Evolutionary conservation across 1,284 basidiomycete species (phyloP), one percentile per base, ranked within the genome.

Genomic region (Mycena sp.): DNA sequence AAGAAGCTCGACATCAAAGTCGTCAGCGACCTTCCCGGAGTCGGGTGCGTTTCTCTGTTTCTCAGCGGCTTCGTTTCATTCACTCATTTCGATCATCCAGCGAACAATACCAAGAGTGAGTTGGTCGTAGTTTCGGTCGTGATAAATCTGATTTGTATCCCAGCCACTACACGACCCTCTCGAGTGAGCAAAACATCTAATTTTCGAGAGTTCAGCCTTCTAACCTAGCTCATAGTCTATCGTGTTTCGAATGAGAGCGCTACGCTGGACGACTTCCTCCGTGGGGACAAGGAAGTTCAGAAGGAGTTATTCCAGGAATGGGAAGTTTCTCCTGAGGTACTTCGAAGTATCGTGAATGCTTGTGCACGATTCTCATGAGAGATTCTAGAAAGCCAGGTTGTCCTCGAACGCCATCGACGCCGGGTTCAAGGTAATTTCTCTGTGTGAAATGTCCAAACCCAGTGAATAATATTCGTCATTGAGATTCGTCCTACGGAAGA

Each of bases 321-420:
- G 88, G 88, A 90, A 74, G 76, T 80, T 35, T 87, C 85, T 67
- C 88, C 88, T 14, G 86, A 67, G 62, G 65, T 64, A n/a, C n/a
- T 16, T 32, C 7, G 2, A 25, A 6, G n/a, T 43, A 25, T 4
- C 32, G 23, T 16, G 4, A 45, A 2, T 32, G 6, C 23, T 23
- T 6, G 12, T n/a, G 9, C 41, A n/a, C 19, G 2, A n/a, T 41
- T 26, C n/a, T 54, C 5, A 49, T 26, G 4, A 16, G 11, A 16
- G 19, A 6, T 12, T 51, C 6, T 25, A 90, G 77, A 89, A 87
- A 76, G 89, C 87, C 1, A 80, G 87, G 35, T 77, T 90, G 51
- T 84, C 89, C 1, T 89, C 88, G 21, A 91, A 91, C 69, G 82
- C 80, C 37, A 90, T 91, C 69, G 89, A 91, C 73, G 89, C 89